Evolutionary conservation across 129 eudicot genomes (phyloP).

Genomic region (Cynara cardunculus): DNA sequence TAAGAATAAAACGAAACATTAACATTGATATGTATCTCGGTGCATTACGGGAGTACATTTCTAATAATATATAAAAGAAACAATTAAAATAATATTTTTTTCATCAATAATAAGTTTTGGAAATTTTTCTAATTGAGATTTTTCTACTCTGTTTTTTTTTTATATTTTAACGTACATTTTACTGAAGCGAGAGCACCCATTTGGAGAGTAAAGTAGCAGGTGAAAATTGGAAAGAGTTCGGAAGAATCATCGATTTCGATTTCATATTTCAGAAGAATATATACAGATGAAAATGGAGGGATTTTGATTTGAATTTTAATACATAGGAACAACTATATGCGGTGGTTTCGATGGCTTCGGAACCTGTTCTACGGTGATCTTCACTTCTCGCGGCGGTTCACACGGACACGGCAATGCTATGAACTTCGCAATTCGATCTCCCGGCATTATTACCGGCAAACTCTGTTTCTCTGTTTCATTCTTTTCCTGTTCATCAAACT

Average conservation of each 20-base stretch:
- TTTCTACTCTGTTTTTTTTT: too few relatives aligned
- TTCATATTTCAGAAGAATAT: constrained; percentile 11
- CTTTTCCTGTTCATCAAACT: constrained; percentile 28
- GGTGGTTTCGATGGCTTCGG: constrained; percentile 57
- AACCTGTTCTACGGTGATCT: constrained; percentile 25
- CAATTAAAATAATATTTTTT: too few relatives aligned
- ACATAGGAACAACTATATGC: constrained; percentile 53
- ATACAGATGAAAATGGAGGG: constrained; percentile 7
- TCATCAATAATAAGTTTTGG: too few relatives aligned
- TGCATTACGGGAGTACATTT: too few relatives aligned
- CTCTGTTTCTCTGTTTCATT: constrained; percentile 41
- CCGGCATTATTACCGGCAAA: constrained; percentile 86
- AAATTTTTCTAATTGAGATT: too few relatives aligned
- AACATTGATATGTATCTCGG: too few relatives aligned
- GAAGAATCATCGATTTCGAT: not conserved
- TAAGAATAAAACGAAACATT: too few relatives aligned
- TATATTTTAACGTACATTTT: too few relatives aligned
- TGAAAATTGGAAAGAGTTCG: not conserved
- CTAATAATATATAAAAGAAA: too few relatives aligned
- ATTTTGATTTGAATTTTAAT: constrained; percentile 14
- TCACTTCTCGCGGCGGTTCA: constrained; percentile 43
- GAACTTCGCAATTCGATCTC: constrained; percentile 73
- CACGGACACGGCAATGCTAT: constrained; percentile 94
- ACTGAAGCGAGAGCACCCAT: too few relatives aligned
- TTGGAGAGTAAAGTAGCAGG: not conserved